Evolutionary conservation across 1,284 basidiomycete genomes (phyloP), one percentile per base, ranked within the genome.

Genomic region (Ceratobasidium sp.): DNA sequence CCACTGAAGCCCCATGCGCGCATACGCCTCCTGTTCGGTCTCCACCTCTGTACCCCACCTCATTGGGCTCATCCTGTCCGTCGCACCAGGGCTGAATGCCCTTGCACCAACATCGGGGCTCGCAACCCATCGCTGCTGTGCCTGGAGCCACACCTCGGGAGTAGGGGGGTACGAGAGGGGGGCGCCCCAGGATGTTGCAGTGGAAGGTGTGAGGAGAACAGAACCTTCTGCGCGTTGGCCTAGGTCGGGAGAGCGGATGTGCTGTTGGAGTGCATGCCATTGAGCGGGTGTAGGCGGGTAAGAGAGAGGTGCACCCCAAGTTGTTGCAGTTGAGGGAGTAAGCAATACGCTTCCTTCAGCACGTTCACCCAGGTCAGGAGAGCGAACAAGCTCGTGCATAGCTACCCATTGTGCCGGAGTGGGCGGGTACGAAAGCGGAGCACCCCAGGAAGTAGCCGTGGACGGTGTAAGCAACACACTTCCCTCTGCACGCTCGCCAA

Each of bases 261-360:
- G 82, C 80, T 11, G 82, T 80, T 2, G 77, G 76, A 14, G 85
- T 84, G 58, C 54, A 44, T 67, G 44, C 62, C 64, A 73, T 50
- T 73, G 54, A 28, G 72, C 62, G 26, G 72, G 72, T 46, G 72
- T 73, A 46, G 66, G 55, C 13, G 70, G 70, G 55, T 74, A 73
- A 2, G 67, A 63, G 43, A 73, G 62, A 8, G 73, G 62, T 1
- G 73, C 73, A 14, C 76, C 76, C 76, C 76, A 77, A 50, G 82
- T 83, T 11, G 82, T 41, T 43, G 74, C 63, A n/a, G 63, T 67
- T 30, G 63, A 67, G 7, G 87, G 85, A 1, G 87, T 89, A 69
- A 87, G 81, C 70, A 84, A 84, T 13, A 90, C 88, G 1, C 89
- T 91, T 13, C 87, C 88, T 76, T 84, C 81, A 44, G 83, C 74